A percentile compares a stretch with the other conserved stretches of the same genome.
These are phyloP conservation scores for Peniophora sp. DNA, from an alignment of 1,284 basidiomycete species.

Conservation along the genomic window DNA sequence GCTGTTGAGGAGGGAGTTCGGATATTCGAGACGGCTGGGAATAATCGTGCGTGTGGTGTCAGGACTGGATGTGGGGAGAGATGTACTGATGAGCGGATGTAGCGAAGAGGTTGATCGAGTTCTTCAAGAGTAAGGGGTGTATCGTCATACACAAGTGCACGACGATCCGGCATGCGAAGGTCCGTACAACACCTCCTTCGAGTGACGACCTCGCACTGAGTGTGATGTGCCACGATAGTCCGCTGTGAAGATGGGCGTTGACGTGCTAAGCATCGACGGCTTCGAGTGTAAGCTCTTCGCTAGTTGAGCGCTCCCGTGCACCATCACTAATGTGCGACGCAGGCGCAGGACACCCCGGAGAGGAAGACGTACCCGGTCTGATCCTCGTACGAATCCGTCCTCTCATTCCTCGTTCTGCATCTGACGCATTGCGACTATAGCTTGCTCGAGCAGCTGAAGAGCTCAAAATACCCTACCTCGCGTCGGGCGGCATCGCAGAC, in stretches of 20 bases:
- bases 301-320: constrained; percentile 1
- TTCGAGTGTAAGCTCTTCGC: constrained; percentile 62
- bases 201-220: neutral
- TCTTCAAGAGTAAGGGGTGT: constrained; percentile 71
- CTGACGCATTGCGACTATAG: constrained; percentile 28
- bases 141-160: constrained; percentile 91
- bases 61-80: too few species aligned
- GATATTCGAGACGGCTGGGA: constrained; percentile 93
- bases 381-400: constrained; percentile 52
- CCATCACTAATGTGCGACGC: constrained; percentile 4
- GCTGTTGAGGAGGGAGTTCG: constrained; percentile 84
- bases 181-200: constrained; percentile 15
- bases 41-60: constrained; percentile 76
- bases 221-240: constrained; percentile 33
- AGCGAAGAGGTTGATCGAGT: constrained; percentile 77
- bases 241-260: constrained; percentile 73
- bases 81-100: neutral
- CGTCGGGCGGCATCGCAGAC: constrained; percentile 84
- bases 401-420: neutral
- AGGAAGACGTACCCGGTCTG: constrained; percentile 90
- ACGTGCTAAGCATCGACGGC: constrained; percentile 83
- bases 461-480: constrained; percentile 80
- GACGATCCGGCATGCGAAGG: constrained; percentile 80
- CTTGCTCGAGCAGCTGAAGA: constrained; percentile 85
- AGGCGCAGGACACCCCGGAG: constrained; percentile 92